Percentiles rank a stretch among this genome's conserved stretches.
phyloP scores from a whole-genome alignment of 2,329 filamentous ascomycete species.

The Didymella arachidicola region DNA sequence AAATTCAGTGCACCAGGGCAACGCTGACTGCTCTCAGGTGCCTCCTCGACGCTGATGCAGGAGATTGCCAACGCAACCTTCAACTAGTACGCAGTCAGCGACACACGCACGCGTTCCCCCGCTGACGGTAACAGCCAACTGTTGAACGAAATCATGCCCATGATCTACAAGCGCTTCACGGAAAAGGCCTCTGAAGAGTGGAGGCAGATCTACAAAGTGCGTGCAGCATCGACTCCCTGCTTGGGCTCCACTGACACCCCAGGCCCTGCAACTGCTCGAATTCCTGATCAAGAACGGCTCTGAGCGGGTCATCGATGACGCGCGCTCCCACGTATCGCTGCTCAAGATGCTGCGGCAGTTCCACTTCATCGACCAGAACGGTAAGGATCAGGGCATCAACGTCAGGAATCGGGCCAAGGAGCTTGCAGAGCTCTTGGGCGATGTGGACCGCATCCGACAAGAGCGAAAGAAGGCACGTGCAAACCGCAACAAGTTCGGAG shows the following conservation, averaged over 20 bases:
- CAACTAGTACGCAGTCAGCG: slow-evolving; percentile 78
- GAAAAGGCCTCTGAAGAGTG: slow-evolving; percentile 98
- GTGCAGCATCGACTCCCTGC: not conserved
- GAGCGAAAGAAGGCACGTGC: slow-evolving; percentile 86
- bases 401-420: slow-evolving; percentile 97
- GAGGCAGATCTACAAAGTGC: slow-evolving; percentile 97
- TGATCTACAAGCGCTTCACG: slow-evolving; percentile 99
- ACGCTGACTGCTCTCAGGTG: slow-evolving; percentile 54
- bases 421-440: slow-evolving; percentile 87
- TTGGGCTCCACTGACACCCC: slow-evolving; percentile 26
- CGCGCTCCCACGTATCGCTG: slow-evolving; percentile 90
- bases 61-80: slow-evolving; percentile 98
- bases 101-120: not conserved
- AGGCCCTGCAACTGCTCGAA: slow-evolving; percentile 88
- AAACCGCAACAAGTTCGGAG: slow-evolving; percentile 94
- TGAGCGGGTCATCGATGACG: slow-evolving; percentile 96
- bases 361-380: slow-evolving; percentile 94
- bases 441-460: slow-evolving; percentile 82
- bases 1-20: not conserved
- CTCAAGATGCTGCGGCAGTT: slow-evolving; percentile 99
- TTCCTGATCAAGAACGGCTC: slow-evolving; percentile 98
- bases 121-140: slow-evolving; percentile 72
- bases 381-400: slow-evolving; percentile 98
- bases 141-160: slow-evolving; percentile 99
- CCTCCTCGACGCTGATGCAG: slow-evolving; percentile 88